Conservation (phyloP, 805 yeast genomes). For the Kodamaea hsintzibuensis region DNA sequence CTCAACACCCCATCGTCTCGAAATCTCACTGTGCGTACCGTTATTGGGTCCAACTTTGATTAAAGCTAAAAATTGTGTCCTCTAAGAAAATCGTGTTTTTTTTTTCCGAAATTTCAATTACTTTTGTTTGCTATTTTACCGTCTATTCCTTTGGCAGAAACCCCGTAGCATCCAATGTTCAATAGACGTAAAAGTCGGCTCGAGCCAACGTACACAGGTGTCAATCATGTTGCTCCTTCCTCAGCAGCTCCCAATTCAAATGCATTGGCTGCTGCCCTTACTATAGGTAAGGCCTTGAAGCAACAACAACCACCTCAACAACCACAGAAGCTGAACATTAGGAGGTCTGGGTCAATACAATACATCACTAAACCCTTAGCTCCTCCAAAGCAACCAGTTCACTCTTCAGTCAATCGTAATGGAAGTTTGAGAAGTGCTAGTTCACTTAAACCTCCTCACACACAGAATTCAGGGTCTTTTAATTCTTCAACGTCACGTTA, state of each 20-base stretch:
- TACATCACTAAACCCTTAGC: constrained; percentile 15
- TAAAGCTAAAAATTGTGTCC: neutral
- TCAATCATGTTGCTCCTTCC: constrained; percentile 35
- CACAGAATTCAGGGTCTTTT: neutral
- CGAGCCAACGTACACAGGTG: constrained; percentile 44
- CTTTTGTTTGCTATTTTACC: constrained; percentile 7
- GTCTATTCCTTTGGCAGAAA: neutral
- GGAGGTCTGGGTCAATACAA: constrained; percentile 15
- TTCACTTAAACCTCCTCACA: neutral
- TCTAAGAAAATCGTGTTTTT: constrained; percentile 1
- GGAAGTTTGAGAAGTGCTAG: constrained; percentile 5
- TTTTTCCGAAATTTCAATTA: constrained; percentile 6
- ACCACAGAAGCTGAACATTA: constrained; percentile 8
- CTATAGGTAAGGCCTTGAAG: constrained; percentile 39
- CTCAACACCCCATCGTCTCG: neutral
- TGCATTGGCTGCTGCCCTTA: constrained; percentile 47
- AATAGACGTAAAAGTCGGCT: constrained; percentile 34
- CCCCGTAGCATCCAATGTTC: constrained; percentile 18
- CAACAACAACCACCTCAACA: constrained; percentile 13
- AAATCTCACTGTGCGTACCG: neutral
- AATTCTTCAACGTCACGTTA: constrained; percentile 7
- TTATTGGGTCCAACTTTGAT: neutral
- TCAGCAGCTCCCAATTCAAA: constrained; percentile 35
- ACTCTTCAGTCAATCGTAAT: neutral
- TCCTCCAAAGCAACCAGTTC: neutral